phyloP scores from a whole-genome alignment of 164 flowering plant genomes.

The grape (Vitis vinifera) region ASM3070453v1 NC_081811.1:4923501-4924000 shows the following conservation, averaged over 20 bases:
- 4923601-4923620: slow-evolving; percentile 78
- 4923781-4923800: slow-evolving; percentile 20
- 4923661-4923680: background rate
- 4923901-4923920: slow-evolving; percentile 7
- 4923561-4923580: slow-evolving; percentile 54
- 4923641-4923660: background rate
- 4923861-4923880: slow-evolving; percentile 27
- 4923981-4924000: slow-evolving; percentile 12
- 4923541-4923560: slow-evolving; percentile 39
- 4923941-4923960: slow-evolving; percentile 25
- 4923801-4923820: slow-evolving; percentile 27
- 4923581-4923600: slow-evolving; percentile 67
- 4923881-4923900: slow-evolving; percentile 26
- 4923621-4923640: slow-evolving; percentile 10
- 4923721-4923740: slow-evolving; percentile 27
- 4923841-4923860: slow-evolving; percentile 12
- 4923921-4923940: slow-evolving; percentile 14
- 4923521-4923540: slow-evolving; percentile 37
- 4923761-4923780: slow-evolving; percentile 17
- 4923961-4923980: slow-evolving; percentile 12
- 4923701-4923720: background rate
- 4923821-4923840: slow-evolving; percentile 19
- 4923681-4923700: background rate
- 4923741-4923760: slow-evolving; percentile 11
- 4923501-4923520: slow-evolving; percentile 32